Conservation (phyloP, 352 stramenopile species). For the Phytophthora lateralis region DNA sequence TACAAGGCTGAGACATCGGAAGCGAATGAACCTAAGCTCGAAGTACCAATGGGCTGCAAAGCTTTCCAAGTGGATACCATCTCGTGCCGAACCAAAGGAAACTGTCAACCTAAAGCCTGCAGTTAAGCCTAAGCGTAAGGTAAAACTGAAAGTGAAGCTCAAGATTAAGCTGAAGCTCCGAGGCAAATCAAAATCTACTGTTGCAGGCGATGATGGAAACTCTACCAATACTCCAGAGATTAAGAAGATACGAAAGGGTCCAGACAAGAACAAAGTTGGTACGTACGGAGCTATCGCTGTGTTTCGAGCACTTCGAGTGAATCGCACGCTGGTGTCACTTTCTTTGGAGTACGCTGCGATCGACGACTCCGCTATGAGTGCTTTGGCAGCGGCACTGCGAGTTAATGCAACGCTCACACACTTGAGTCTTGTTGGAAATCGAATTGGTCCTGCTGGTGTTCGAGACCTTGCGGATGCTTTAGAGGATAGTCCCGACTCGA, state of each 20-base stretch:
- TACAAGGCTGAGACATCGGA: constrained; percentile 19
- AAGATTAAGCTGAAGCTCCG: constrained; percentile 12
- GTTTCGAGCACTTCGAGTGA: constrained; percentile 60
- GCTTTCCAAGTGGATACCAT: constrained; percentile 2
- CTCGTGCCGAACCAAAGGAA: constrained; percentile 2
- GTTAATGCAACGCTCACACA: constrained; percentile 64
- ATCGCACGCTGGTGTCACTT: constrained; percentile 52
- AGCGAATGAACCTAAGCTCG: constrained; percentile 5
- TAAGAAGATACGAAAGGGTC: constrained; percentile 5
- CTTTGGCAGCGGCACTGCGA: constrained; percentile 63
- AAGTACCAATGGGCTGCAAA: constrained; percentile 14
- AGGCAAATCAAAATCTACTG: constrained; percentile 3
- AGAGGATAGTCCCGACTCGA: constrained; percentile 64
- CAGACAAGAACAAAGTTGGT: constrained; percentile 32
- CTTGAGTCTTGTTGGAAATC: constrained; percentile 58
- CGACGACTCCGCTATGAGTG: constrained; percentile 52
- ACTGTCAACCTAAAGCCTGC: neutral
- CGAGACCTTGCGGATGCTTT: constrained; percentile 59
- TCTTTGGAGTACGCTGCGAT: constrained; percentile 54
- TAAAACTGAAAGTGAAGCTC: constrained; percentile 17
- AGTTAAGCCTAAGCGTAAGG: neutral
- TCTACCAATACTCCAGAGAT: constrained; percentile 4
- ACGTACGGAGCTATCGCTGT: constrained; percentile 44
- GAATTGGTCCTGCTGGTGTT: constrained; percentile 53
- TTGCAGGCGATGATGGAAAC: neutral